A percentile compares a stretch with the other conserved stretches of the same genome.
These are phyloP conservation scores for Xylaria sp. DNA, from an alignment of 2,329 filamentous ascomycete genomes.

Conservation along the genomic window DNA sequence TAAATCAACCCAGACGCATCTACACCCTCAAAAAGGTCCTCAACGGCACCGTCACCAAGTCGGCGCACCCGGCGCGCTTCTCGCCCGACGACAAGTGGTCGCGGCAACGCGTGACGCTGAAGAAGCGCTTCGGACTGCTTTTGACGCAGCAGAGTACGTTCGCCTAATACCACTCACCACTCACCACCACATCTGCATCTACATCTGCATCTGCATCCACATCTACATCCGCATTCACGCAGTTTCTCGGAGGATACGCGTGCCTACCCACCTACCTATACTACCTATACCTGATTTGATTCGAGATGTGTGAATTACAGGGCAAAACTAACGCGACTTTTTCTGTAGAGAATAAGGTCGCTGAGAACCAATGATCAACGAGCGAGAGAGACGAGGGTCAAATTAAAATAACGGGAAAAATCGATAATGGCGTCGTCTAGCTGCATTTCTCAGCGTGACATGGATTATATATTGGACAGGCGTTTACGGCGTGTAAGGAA, in stretches of 20 bases:
- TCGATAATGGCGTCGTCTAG: neutral
- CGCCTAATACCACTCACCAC: too few species aligned
- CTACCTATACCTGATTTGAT: too few species aligned
- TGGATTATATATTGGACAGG: conserved; percentile 10
- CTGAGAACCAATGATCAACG: conserved; percentile 43
- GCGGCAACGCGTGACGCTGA: conserved; percentile 92
- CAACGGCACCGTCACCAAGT: conserved; percentile 89
- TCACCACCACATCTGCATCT: too few species aligned
- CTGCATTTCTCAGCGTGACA: neutral
- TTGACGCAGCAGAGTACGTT: conserved; percentile 79
- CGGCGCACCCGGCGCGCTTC: conserved; percentile 94
- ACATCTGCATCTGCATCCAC: too few species aligned
- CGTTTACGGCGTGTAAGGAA: conserved; percentile 29
- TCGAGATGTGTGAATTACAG: too few species aligned
- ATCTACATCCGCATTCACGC: too few species aligned
- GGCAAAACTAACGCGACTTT: too few species aligned
- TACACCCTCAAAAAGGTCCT: conserved; percentile 96
- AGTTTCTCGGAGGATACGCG: too few species aligned
- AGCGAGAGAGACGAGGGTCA: neutral
- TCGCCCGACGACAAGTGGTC: conserved; percentile 99
- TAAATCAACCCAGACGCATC: conserved; percentile 63
- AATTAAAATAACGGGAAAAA: neutral
- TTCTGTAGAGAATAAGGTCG: conserved; percentile 50
- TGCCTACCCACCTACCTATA: too few species aligned
- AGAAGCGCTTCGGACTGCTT: conserved; percentile 90